These are phyloP conservation scores for Penicillium flavigenum DNA, from an alignment of 495 filamentous ascomycete species.

Conservation along the genomic window DNA sequence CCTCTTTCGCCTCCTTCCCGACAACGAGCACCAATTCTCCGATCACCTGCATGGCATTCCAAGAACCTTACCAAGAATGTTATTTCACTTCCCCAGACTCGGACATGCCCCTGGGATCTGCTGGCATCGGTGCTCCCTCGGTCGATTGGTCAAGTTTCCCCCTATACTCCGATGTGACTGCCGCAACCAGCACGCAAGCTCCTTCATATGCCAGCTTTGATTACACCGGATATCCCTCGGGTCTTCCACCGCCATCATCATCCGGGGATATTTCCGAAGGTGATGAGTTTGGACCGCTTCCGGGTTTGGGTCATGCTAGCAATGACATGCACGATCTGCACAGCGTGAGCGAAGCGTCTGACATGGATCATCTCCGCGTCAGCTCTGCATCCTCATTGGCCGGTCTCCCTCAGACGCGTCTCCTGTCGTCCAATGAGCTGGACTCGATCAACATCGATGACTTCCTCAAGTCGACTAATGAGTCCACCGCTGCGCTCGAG, in stretches of 20 bases:
- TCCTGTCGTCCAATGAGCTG: conserved; percentile 55
- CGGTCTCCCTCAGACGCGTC: conserved; percentile 49
- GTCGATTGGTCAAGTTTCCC: conserved; percentile 77
- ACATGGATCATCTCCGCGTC: conserved; percentile 54
- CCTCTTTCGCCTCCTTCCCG: conserved; percentile 38
- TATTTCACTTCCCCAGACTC: conserved; percentile 55
- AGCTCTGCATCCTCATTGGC: conserved; percentile 55
- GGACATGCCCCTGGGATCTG: conserved; percentile 65
- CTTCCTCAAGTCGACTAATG: conserved; percentile 55
- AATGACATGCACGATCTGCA: conserved; percentile 45
- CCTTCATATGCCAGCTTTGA: conserved; percentile 70
- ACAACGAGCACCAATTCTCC: conserved; percentile 38
- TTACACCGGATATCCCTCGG: conserved; percentile 52
- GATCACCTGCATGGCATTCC: conserved; percentile 44
- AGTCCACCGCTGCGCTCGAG: conserved; percentile 47
- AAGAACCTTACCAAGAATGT: conserved; percentile 44
- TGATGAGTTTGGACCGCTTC: conserved; percentile 58
- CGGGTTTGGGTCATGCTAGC: conserved; percentile 32
- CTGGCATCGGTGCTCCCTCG: conserved; percentile 59
- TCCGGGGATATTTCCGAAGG: conserved; percentile 76
- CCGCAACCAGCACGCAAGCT: conserved; percentile 67
- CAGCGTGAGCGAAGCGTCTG: conserved; percentile 55
- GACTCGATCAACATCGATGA: conserved; percentile 63
- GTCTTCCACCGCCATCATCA: conserved; percentile 61
- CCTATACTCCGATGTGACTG: conserved; percentile 57